Percentiles rank a stretch among this genome's conserved stretches.
phyloP scores from a whole-genome alignment of 495 filamentous ascomycete genomes.

The Articulospora tetracladia region DNA sequence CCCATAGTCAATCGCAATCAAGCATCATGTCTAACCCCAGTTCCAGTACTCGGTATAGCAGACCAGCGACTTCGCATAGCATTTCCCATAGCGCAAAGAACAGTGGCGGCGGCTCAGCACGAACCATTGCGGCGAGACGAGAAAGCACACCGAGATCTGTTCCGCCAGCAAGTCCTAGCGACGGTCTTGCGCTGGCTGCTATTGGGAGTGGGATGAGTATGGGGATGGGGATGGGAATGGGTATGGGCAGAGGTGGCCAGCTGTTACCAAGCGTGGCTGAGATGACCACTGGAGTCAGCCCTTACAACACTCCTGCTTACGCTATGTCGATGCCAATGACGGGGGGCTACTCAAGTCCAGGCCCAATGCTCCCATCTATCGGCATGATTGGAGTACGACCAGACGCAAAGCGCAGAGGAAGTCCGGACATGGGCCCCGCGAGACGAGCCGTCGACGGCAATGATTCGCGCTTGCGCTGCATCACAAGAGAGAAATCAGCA shows the following conservation, averaged over 20 bases:
- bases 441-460: constrained; percentile 41
- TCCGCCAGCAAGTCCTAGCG: constrained; percentile 33
- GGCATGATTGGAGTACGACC: constrained; percentile 20
- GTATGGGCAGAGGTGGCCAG: constrained; percentile 27
- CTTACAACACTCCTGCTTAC: constrained; percentile 51
- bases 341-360: constrained; percentile 37
- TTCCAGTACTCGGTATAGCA: constrained; percentile 12
- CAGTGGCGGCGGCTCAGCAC: constrained; percentile 38
- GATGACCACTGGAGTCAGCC: constrained; percentile 50
- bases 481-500: not conserved
- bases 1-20: constrained; percentile 40
- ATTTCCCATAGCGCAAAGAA: constrained; percentile 4
- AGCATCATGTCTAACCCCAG: constrained; percentile 30
- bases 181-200: constrained; percentile 25
- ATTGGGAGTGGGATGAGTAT: constrained; percentile 27
- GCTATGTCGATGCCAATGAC: constrained; percentile 26
- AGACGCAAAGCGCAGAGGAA: constrained; percentile 18
- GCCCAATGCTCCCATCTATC: constrained; percentile 33
- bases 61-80: constrained; percentile 14
- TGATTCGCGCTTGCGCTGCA: constrained; percentile 2
- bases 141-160: constrained; percentile 37
- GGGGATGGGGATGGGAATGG: constrained; percentile 19
- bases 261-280: constrained; percentile 49
- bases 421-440: constrained; percentile 36
- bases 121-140: constrained; percentile 28